Evolutionary conservation across 495 filamentous ascomycete species (phyloP), one percentile per base, ranked within the genome.

Genomic region (Hypoxylon fragiforme): DNA sequence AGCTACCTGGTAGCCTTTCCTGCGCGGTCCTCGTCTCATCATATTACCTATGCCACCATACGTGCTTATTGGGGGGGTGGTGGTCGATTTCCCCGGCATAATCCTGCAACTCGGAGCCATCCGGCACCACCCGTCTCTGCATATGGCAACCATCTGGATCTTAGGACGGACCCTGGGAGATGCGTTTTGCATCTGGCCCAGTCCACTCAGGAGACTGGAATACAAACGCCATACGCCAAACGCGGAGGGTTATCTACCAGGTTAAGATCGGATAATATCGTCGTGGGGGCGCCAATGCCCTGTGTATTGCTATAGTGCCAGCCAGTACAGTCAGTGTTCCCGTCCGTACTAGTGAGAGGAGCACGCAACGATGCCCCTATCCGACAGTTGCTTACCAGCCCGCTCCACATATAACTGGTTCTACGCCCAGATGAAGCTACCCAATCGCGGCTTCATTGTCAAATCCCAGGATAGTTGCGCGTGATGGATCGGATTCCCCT

Each of bases 211-310:
- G 44, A 62, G 48, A 50, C 52, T 42, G 44, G 45, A 56, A 37
- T 51, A 43, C 37, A 4, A 26, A 31, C 39, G 36, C 46, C 32
- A 22, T 40, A 39, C 54, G 59, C 59, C n/a, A n/a, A n/a, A n/a
- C n/a, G n/a, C n/a, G n/a, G n/a, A 54, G 53, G 59, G 59, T 53
- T 38, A 50, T 51, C 43, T 57, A 54, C 59, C 59, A 62, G 49
- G 53, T 49, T 62, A 58, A 58, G 59, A 57, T 58, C 53, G 59
- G 59, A 34, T 62, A 62, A 62, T 62, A 54, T 62, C 20, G 39
- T 50, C 59, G 59, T 62, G 59, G 59, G 59, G 56, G 59, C 41
- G 35, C 48, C 43, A 31, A 11, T 35, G 18, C 37, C 21, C 45
- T 32, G 30, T 50, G 35, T 44, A 12, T 53, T 24, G 32, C 44